Evolutionary conservation across 2,329 filamentous ascomycete genomes (phyloP), one percentile per base, ranked within the genome.

Genomic region (Harringtonia aguacate): DNA sequence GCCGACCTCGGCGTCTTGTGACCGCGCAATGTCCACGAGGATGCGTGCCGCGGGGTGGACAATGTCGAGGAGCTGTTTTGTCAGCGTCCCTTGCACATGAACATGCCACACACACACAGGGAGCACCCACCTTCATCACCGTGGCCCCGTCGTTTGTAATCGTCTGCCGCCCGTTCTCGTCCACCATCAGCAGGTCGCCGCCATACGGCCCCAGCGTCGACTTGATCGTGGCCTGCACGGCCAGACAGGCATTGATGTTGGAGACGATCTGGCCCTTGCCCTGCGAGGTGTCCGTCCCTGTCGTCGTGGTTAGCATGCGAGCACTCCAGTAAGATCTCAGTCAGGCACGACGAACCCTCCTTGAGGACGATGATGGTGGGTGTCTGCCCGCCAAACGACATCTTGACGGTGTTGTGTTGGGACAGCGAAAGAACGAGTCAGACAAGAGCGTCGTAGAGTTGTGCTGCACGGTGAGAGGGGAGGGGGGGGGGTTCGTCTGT

Each of bases 101-200:
- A n/a, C n/a, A n/a, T n/a, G n/a, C n/a, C n/a, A n/a, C n/a, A n/a
- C n/a, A 14, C 24, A 15, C 24, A 10, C 24, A 29, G 20, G 7
- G 14, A 42, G 45, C 65, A 55, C 39, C 15, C 63, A 87, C 86
- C 81, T 95, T 97, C 92, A 98, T 98, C 49, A 97, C 92, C 41
- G 92, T 98, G 39, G 92, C 92, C 60, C 92, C 92, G 70, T 98
- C 92, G 68, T 98, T 98, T 56, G 92, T 98, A 62, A 98, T 97
- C 44, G 92, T 98, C 70, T 95, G 88, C 65, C 70, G 82, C 64
- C 92, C 92, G 73, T 95, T 95, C 65, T 81, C 82, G 66, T 97
- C 92, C 45, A 97, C 90, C 68, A 98, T 82, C 63, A 98, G 75
- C 62, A 97, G 70, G 68, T 98, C 92, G 59, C 92, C 92, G 61